Evolutionary conservation across 768 basidiomycete genomes (phyloP).

Genomic region (Thelephora aurantiotincta): DNA sequence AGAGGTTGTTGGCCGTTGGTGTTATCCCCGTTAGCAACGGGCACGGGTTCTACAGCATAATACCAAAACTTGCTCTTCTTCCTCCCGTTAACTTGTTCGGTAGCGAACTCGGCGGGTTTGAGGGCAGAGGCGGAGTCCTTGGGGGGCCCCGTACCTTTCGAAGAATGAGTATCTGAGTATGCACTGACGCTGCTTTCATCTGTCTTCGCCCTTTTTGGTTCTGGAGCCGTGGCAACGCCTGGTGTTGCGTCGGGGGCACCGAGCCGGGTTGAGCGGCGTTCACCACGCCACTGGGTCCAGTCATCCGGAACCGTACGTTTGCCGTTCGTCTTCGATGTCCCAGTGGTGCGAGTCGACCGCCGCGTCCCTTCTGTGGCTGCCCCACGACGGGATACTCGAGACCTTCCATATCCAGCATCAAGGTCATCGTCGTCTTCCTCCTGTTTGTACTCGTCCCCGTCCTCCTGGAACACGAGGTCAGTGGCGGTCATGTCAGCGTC

Average conservation of each 20-base stretch:
- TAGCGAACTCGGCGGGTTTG: constrained; percentile 58
- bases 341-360: constrained; percentile 29
- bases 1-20: constrained; percentile 7
- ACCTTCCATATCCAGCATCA: constrained; percentile 28
- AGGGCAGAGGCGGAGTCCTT: constrained; percentile 46
- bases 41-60: constrained; percentile 68
- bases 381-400: constrained; percentile 11
- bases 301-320: constrained; percentile 34
- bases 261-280: constrained; percentile 56
- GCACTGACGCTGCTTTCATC: constrained; percentile 43
- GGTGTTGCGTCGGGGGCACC: constrained; percentile 40
- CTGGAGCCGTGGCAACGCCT: constrained; percentile 20
- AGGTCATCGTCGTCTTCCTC: constrained; percentile 53
- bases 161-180: constrained; percentile 12
- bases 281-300: constrained; percentile 54
- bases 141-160: constrained; percentile 9
- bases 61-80: constrained; percentile 84
- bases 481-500: constrained; percentile 16
- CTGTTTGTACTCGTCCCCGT: constrained; percentile 58
- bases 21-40: constrained; percentile 18
- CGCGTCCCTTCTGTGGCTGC: constrained; percentile 14
- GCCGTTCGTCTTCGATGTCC: constrained; percentile 25
- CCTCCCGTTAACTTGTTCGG: constrained; percentile 66
- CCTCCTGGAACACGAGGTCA: constrained; percentile 29
- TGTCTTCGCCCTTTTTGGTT: constrained; percentile 60